Base-by-base conservation (phyloP, 1,284 basidiomycete genomes). In the Ceratobasidium sp. region DNA sequence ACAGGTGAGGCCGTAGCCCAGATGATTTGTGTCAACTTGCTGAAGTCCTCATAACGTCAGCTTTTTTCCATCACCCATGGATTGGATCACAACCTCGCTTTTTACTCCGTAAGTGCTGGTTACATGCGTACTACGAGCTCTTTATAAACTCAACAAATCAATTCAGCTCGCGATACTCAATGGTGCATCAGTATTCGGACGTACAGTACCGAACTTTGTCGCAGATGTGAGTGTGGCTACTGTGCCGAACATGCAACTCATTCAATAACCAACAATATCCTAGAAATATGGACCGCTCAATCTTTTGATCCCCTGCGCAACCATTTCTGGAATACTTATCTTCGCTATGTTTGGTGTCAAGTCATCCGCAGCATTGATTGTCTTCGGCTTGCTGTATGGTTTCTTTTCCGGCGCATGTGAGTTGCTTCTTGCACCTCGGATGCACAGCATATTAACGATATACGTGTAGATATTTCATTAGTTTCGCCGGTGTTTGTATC, bases 321-420 rank as follows among this genome's bases (percentile, higher is more conserved):
- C 58, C 26, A 62, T 70, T 8, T 36, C 58, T 14, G 72, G 65
- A 30, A 46, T 43, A 0, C 50, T 73, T 6, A 57, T 73, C 0
- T 73, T 73, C 23, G 58, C 72, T 46, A 64, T 73, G 45, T 52
- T 73, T 46, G 72, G 72, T 21, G 65, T 72, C 26, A 74, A 71
- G 8, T 62, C 39, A 9, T 71, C 74, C 0, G 65, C 36, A 0
- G 71, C 74, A 0, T 41, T 72, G 14, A 52, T 77, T 45, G 62
- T 67, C 9, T 77, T 75, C 30, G 59, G 50, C 16, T 46, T 76
- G 0, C 36, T 77, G 14, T 77, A 71, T 16, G 76, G 76, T 0
- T 67, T 72, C 77, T 71, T 71, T 34, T 74, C 73, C 8, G 73
- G 73, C 16, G 73, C 73, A 23, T 70, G 73, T 71, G 50, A 39